Evolutionary conservation across 1,139 yeast species (phyloP).

Genomic region (Scheffersomyces cryptocercus): DNA sequence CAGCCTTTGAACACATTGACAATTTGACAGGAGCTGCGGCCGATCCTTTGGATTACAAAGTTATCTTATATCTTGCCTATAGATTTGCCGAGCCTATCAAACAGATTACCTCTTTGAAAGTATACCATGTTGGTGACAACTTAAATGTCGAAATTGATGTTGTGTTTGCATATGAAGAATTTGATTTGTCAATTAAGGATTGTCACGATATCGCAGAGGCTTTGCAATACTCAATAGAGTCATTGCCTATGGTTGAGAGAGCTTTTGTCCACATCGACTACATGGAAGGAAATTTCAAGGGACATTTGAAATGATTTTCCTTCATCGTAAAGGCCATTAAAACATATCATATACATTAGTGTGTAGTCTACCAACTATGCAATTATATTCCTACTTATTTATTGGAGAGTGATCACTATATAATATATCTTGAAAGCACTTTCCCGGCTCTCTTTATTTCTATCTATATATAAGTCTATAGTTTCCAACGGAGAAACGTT

Average conservation of each 20-base stretch:
- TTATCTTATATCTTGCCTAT: conserved; percentile 63
- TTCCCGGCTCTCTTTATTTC: too few relatives aligned
- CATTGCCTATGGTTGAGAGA: conserved; percentile 74
- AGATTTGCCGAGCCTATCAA: conserved; percentile 70
- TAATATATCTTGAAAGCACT: too few relatives aligned
- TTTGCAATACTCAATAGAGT: conserved; percentile 75
- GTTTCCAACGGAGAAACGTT: background rate
- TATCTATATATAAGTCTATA: too few relatives aligned
- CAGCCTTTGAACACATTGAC: conserved; percentile 71
- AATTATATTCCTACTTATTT: background rate
- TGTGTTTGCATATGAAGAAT: conserved; percentile 52
- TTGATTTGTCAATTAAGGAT: conserved; percentile 56
- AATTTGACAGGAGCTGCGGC: conserved; percentile 79
- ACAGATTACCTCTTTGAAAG: conserved; percentile 66
- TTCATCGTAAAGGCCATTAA: too few relatives aligned
- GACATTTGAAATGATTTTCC: conserved; percentile 39
- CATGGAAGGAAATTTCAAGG: conserved; percentile 53
- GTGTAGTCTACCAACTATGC: background rate
- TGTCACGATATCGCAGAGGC: conserved; percentile 83
- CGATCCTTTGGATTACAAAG: conserved; percentile 60
- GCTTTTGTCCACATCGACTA: conserved; percentile 84
- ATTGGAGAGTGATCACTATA: background rate
- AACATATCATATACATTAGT: background rate
- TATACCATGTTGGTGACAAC: conserved; percentile 79
- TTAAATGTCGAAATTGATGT: conserved; percentile 77